Evolutionary conservation across 2,329 filamentous ascomycete species (phyloP), one percentile per base, ranked within the genome.

Genomic region (Alternaria postmessia): DNA sequence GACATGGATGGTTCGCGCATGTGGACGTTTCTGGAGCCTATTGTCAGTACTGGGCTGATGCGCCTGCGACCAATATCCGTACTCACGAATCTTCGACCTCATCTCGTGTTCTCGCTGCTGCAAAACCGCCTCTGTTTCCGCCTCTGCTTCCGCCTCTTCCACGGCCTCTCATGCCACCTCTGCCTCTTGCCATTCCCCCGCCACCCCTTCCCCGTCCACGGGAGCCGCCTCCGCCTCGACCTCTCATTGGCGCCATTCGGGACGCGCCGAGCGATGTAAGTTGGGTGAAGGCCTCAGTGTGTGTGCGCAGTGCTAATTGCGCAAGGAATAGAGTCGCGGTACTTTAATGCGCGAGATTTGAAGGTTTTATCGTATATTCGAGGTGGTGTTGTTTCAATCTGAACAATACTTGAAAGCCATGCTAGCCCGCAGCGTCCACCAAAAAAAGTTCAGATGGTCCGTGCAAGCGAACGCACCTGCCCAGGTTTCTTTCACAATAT

Each of bases 401-500:
- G 47, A 16, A 36, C 9, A n/a, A 28, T 3, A 3, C 8, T 32
- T n/a, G 11, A 12, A 18, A 20, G 49, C 26, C 22, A 52, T 24
- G 51, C 16, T 41, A 48, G 26, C 24, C 62, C 58, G 28, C 28
- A 47, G 32, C 32, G 32, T 36, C 34, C 7, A n/a, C 61, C 63
- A 66, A 59, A 66, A 64, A 68, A 59, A 63, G 61, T 64, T 44
- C 46, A 41, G 53, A 44, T 67, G 72, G 72, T 57, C 74, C 72
- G 72, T 71, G 73, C 73, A 64, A 69, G 65, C 65, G 69, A 65
- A 62, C 67, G 67, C 71, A 74, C 69, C 66, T 64, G 68, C 67
- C 68, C 71, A 75, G 69, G 72, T 67, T 74, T 75, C 68, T 63
- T 59, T 61, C 66, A 69, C 54, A 74, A 75, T 74, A 75, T 74